A percentile compares a stretch with the other conserved stretches of the same genome.
These are phyloP conservation scores for Cladochytrium replicatum DNA, from an alignment of 192 early-diverging fungal species.

Conservation along the genomic window DNA sequence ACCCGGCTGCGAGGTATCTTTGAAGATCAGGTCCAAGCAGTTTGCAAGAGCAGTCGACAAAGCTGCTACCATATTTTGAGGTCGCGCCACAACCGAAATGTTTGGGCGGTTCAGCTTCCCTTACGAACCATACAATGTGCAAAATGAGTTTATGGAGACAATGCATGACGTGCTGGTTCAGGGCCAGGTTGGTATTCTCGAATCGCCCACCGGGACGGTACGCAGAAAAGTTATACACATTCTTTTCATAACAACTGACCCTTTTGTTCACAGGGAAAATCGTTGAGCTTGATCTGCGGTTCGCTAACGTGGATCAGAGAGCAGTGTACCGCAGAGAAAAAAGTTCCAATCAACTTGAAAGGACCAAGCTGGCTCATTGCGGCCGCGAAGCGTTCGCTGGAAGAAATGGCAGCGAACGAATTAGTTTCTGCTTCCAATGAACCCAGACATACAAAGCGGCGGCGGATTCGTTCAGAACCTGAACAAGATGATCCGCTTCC, in stretches of 20 bases:
- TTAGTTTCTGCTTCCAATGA: conserved; percentile 10
- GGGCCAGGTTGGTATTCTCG: conserved; percentile 79
- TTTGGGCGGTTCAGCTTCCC: too few species aligned
- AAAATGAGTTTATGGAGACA: too few species aligned
- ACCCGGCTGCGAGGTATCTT: too few species aligned
- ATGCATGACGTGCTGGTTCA: too few species aligned
- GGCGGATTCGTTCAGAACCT: neutral
- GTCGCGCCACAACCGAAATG: too few species aligned
- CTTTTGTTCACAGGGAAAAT: conserved; percentile 60
- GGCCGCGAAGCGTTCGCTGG: conserved; percentile 11
- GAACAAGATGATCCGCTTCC: conserved; percentile 13
- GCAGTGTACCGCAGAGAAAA: conserved; percentile 4
- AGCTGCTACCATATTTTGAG: too few species aligned
- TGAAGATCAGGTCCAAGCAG: too few species aligned
- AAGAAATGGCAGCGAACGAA: conserved; percentile 23
- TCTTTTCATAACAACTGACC: neutral
- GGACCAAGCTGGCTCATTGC: conserved; percentile 31
- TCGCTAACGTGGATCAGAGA: conserved; percentile 72
- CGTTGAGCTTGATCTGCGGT: conserved; percentile 77
- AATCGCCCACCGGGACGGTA: conserved; percentile 87
- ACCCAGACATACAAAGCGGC: neutral
- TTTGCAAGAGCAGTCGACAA: too few species aligned
- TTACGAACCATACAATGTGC: too few species aligned
- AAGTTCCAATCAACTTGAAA: conserved; percentile 3
- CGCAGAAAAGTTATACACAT: conserved; percentile 1